Percentiles rank a stretch among this genome's conserved stretches.
These are phyloP conservation scores for Apiospora malaysiana DNA, from an alignment of 2,329 filamentous ascomycete genomes.

Conservation along the genomic window DNA sequence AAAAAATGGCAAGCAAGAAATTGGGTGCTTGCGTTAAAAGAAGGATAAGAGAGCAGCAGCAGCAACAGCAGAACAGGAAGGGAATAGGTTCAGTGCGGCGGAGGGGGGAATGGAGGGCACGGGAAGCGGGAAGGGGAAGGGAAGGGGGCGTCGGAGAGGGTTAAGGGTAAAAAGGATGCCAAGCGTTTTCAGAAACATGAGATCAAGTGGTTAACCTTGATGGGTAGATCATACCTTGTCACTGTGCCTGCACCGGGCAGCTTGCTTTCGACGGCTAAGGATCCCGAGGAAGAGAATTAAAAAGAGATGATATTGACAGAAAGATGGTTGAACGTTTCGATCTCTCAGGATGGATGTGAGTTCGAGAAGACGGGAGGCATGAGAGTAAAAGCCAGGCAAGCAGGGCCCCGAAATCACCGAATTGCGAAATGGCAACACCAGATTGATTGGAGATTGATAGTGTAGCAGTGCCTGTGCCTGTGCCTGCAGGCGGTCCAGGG, in stretches of 20 bases:
- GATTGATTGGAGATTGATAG: background rate
- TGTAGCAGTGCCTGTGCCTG: conserved; percentile 8
- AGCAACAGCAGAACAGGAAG: conserved; percentile 30
- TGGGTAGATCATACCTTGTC: conserved; percentile 26
- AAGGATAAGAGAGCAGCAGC: conserved; percentile 27
- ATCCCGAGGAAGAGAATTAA: conserved; percentile 4
- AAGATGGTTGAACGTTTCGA: conserved; percentile 8
- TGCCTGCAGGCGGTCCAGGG: conserved; percentile 12
- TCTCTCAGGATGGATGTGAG: conserved; percentile 9
- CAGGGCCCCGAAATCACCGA: background rate
- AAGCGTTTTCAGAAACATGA: conserved; percentile 26
- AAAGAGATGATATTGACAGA: conserved; percentile 11
- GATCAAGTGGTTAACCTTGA: conserved; percentile 19
- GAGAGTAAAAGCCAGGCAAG: conserved; percentile 11
- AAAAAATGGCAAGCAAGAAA: conserved; percentile 26
- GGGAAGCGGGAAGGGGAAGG: conserved; percentile 13
- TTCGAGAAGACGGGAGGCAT: conserved; percentile 10
- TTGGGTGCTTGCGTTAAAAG: conserved; percentile 16
- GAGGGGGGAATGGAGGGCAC: conserved; percentile 19
- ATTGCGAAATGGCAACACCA: background rate
- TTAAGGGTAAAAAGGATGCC: conserved; percentile 22
- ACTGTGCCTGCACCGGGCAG: conserved; percentile 28
- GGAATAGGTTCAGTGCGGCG: conserved; percentile 25
- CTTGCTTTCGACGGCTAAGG: conserved; percentile 23
- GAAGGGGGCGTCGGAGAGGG: conserved; percentile 18